These are phyloP conservation scores for Skeletonema tropicum DNA, from an alignment of 108 stramenopile species.

Conservation along the genomic window DNA sequence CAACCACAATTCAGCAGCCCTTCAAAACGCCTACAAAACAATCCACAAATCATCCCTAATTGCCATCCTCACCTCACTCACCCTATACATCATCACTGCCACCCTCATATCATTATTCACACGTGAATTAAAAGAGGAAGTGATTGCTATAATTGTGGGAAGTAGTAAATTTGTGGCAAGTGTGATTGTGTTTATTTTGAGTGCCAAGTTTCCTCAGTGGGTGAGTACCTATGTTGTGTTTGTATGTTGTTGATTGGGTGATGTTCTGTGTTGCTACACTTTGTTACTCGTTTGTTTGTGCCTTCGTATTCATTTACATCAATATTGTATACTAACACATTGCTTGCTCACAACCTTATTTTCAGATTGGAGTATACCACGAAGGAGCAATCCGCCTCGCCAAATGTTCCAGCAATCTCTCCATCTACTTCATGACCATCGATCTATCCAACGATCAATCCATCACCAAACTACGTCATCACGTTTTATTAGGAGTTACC, in stretches of 20 bases:
- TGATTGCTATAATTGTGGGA: constrained; percentile 32
- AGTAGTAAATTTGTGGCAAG: constrained; percentile 27
- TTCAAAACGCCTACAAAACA: constrained; percentile 5
- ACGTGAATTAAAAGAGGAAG: constrained; percentile 36
- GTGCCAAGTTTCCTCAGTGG: constrained; percentile 52
- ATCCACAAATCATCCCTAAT: constrained; percentile 24
- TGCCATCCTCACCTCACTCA: constrained; percentile 21
- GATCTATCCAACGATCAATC: constrained; percentile 7
- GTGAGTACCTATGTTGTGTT: constrained; percentile 25
- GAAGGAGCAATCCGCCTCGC: constrained; percentile 41
- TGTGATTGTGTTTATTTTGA: constrained; percentile 31
- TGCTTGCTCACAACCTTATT: background rate
- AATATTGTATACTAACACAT: background rate
- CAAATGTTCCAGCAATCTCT: constrained; percentile 35
- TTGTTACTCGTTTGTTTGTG: constrained; percentile 2
- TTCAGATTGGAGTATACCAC: constrained; percentile 47
- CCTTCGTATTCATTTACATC: background rate
- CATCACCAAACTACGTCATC: constrained; percentile 6
- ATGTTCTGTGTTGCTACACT: background rate
- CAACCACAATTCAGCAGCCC: background rate
- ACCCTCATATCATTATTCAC: constrained; percentile 16
- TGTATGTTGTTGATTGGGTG: background rate
- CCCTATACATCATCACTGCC: constrained; percentile 27
- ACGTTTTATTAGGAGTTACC: constrained; percentile 29
- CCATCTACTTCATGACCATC: constrained; percentile 13